Base-by-base conservation (phyloP, 2,329 filamentous ascomycete species). In the Cytospora chrysosperma region DNA sequence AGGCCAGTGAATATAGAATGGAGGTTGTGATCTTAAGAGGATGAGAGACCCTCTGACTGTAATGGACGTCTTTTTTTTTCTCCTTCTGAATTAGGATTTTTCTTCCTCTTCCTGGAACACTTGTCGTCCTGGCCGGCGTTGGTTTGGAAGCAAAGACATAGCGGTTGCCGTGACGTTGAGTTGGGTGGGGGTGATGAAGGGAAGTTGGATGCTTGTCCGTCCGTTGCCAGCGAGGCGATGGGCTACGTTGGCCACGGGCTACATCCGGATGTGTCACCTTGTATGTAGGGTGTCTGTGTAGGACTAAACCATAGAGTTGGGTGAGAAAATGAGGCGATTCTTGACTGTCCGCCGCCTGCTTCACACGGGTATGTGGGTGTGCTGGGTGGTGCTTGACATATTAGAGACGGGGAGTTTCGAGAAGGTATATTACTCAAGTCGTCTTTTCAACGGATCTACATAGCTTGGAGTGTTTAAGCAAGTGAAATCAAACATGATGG, bases 1-100 rank as follows among this genome's bases (percentile, higher is more conserved):
- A 21, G 40, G 40, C 13, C n/a, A 24, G 43, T 47, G 43, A 21
- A 21, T 10, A 47, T 47, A 47, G 43, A 47, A 40, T n/a, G 34
- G 21, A 17, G 21, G 40, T 47, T 53, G 58, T 34, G 32, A 34
- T 15, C 54, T 30, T 40, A 51, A 13, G 24, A 32, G 19, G 26
- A 60, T 47, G 26, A 47, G 49, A 54, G 51, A n/a, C n/a, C 28
- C 53, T 37, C 58, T 37, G 58, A 40, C 27, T 60, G 34, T 54
- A 60, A 60, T 60, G 50, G 43, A 60, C 50, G 26, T 54, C 19
- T 40, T 7, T 10, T 34, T 40, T 40, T 40, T 40, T 7, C 32
- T 34, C n/a, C n/a, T 40, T 47, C n/a, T 47, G 43, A 12, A 21
- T 47, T 8, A 47, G 32, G 32, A 13, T 34, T 15, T 34, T 47